Conservation (phyloP, 2,329 filamentous ascomycete genomes). For the Aurifilum marmelostoma region DNA sequence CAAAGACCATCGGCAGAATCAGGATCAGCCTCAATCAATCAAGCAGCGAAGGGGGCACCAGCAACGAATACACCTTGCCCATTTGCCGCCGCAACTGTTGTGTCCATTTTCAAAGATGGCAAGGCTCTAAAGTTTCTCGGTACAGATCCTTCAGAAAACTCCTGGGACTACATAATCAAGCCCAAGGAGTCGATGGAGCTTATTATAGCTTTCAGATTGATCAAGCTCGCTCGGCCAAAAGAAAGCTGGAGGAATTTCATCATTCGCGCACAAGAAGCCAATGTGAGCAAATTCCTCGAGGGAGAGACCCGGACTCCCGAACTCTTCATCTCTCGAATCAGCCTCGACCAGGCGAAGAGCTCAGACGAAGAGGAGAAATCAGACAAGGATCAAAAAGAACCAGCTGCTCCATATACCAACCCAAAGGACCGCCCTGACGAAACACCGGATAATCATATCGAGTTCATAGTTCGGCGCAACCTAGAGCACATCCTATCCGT, state of each 20-base stretch:
- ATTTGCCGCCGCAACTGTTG: neutral
- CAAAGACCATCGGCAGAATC: neutral
- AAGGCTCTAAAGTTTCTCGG: neutral
- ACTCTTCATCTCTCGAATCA: neutral
- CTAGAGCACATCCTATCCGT: neutral
- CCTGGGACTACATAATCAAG: neutral
- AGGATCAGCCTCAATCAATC: too few relatives aligned
- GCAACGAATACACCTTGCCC: neutral
- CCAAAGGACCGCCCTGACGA: neutral
- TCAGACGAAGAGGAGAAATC: neutral
- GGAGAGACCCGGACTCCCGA: neutral
- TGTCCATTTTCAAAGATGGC: neutral
- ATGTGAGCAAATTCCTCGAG: neutral
- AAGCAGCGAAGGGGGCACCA: too few relatives aligned
- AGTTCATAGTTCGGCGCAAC: neutral
- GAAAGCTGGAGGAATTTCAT: neutral
- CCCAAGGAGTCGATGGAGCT: neutral
- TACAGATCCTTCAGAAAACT: neutral
- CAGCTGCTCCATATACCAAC: neutral
- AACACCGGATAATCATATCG: neutral
- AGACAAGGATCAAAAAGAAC: neutral
- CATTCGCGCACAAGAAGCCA: neutral
- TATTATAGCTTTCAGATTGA: neutral
- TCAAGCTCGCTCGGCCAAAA: neutral
- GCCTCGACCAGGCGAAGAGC: neutral